Evolutionary conservation across 2,329 filamentous ascomycete genomes (phyloP).

Genomic region (Botrytis aclada): DNA sequence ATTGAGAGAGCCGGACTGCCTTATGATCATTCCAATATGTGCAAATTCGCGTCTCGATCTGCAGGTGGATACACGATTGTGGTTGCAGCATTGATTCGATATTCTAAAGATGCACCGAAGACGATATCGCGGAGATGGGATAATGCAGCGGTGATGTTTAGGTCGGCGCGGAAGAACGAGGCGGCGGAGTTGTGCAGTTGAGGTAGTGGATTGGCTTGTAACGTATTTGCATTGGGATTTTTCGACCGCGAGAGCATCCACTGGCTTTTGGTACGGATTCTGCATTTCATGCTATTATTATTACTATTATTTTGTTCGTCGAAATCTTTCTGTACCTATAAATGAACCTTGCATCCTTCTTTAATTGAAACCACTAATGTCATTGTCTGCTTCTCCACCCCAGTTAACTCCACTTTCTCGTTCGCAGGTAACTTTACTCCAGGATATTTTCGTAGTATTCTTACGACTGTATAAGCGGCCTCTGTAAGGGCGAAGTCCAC

Average conservation of each 20-base stretch:
- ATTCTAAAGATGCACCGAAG: background rate
- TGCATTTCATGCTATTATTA: too few relatives aligned
- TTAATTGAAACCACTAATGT: background rate
- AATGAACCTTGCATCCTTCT: background rate
- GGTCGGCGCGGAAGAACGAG: background rate
- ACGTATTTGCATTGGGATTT: too few relatives aligned
- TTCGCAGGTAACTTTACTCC: background rate
- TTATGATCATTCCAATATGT: constrained; percentile 4
- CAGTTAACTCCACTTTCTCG: background rate
- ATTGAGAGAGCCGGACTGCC: constrained; percentile 1
- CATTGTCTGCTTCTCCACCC: background rate
- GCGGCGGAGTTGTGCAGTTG: background rate
- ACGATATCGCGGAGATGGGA: background rate
- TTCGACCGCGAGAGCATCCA: too few relatives aligned
- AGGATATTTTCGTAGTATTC: background rate
- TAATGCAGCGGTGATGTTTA: background rate
- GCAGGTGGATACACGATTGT: background rate
- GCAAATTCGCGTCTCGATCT: background rate
- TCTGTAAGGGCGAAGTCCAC: constrained; percentile 7
- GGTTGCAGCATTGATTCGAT: background rate
- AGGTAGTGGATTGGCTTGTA: background rate
- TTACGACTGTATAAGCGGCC: background rate
- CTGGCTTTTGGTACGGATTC: too few relatives aligned
- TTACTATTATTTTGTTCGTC: too few relatives aligned
- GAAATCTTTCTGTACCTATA: background rate